Evolutionary conservation across 345 rosid species (phyloP).

Genomic region (Eutrema yunnanense): DNA sequence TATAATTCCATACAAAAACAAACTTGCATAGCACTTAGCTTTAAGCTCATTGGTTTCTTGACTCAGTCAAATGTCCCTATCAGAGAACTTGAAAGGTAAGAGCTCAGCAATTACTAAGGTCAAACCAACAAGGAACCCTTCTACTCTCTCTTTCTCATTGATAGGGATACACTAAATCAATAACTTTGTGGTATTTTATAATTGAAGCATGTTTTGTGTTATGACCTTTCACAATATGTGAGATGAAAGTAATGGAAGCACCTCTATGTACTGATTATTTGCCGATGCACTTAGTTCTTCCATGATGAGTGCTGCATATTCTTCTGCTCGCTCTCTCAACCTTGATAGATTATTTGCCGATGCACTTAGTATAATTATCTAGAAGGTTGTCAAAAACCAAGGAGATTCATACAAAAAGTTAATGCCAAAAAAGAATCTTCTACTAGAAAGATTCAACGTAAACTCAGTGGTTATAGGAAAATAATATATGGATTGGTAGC

Average conservation of each 20-base stretch:
- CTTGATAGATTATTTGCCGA: conserved; percentile 86
- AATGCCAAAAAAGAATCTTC: not conserved
- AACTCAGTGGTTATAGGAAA: not conserved
- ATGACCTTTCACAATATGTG: not conserved
- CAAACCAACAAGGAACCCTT: conserved; percentile 13
- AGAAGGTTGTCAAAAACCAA: conserved; percentile 18
- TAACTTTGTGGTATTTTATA: not conserved
- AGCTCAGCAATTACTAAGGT: conserved; percentile 3
- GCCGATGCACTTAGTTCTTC: conserved; percentile 39
- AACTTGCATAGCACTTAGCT: conserved; percentile 17
- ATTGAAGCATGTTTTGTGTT: conserved; percentile 4
- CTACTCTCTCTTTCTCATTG: not conserved
- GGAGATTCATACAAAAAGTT: not conserved
- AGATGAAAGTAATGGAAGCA: conserved; percentile 25
- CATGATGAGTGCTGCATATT: conserved; percentile 95
- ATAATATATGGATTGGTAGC: not conserved
- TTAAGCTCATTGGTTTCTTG: conserved; percentile 19
- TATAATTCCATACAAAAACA: not conserved
- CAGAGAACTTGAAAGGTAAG: not conserved
- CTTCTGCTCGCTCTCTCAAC: conserved; percentile 90
- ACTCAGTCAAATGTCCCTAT: conserved; percentile 19
- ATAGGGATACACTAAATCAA: not conserved
- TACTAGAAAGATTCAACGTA: conserved; percentile 21
- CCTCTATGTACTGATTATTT: conserved; percentile 66
- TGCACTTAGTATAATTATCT: conserved; percentile 94